phyloP scores from a whole-genome alignment of 495 filamentous ascomycete genomes.

The Lophiostoma macrostomum region DNA sequence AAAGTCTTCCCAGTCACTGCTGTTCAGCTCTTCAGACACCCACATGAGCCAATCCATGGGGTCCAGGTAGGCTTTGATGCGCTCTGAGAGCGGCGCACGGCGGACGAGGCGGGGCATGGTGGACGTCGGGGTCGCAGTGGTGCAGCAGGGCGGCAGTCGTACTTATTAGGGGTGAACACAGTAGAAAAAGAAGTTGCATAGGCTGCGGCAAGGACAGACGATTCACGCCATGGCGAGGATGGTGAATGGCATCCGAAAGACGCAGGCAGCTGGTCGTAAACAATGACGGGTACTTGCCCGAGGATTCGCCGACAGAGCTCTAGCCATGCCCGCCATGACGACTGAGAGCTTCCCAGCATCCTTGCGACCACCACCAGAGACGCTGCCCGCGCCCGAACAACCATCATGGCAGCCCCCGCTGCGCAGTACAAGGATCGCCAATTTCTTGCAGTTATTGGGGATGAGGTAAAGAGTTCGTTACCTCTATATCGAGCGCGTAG shows the following conservation, averaged over 20 bases:
- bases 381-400: not conserved
- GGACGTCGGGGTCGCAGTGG: not conserved
- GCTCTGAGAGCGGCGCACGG: slow-evolving; percentile 68
- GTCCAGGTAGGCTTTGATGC: slow-evolving; percentile 74
- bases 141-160: not conserved
- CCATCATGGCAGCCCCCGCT: slow-evolving; percentile 45
- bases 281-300: slow-evolving; percentile 6
- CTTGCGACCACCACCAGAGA: not conserved
- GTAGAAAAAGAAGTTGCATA: not conserved
- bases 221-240: slow-evolving; percentile 17
- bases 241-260: no score
- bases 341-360: slow-evolving; percentile 4
- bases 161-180: not conserved
- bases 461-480: slow-evolving; percentile 65
- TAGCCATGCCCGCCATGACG: slow-evolving; percentile 9
- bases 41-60: slow-evolving; percentile 85
- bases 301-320: slow-evolving; percentile 10
- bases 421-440: slow-evolving; percentile 81
- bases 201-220: not conserved
- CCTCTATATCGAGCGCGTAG: not conserved
- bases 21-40: slow-evolving; percentile 85
- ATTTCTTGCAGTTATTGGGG: slow-evolving; percentile 95
- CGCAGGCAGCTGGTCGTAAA: not conserved
- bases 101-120: slow-evolving; percentile 76
- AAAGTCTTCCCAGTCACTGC: slow-evolving; percentile 79